phyloP scores from a whole-genome alignment of 2,329 filamentous ascomycete species.

The Fusarium equiseti region DNA sequence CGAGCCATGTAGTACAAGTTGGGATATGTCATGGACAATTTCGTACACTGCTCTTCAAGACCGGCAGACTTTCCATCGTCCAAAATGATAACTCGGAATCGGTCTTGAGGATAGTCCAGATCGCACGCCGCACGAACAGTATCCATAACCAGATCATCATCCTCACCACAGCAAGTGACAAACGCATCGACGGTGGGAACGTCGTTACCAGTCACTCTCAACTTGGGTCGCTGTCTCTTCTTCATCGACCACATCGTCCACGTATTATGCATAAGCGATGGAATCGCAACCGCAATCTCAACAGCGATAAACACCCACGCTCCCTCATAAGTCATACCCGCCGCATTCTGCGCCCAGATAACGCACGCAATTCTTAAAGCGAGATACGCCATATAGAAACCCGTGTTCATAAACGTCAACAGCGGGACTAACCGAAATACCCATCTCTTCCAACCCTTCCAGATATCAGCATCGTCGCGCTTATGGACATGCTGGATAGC shows the following conservation, averaged over 20 bases:
- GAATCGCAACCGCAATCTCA: slow-evolving; percentile 65
- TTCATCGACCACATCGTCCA: slow-evolving; percentile 70
- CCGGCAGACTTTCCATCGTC: slow-evolving; percentile 65
- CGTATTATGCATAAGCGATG: slow-evolving; percentile 67
- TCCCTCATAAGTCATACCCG: slow-evolving; percentile 57
- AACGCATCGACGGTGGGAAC: slow-evolving; percentile 69
- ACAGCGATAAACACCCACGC: slow-evolving; percentile 70
- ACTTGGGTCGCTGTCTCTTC: slow-evolving; percentile 64
- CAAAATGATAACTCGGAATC: slow-evolving; percentile 66
- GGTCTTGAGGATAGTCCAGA: slow-evolving; percentile 65
- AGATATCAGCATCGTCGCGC: slow-evolving; percentile 59
- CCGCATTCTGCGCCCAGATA: slow-evolving; percentile 61
- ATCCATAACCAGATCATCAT: slow-evolving; percentile 67
- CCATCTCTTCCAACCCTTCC: slow-evolving; percentile 58
- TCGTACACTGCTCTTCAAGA: slow-evolving; percentile 56
- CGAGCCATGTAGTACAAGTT: slow-evolving; percentile 68
- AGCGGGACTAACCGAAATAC: slow-evolving; percentile 55
- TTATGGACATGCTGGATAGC: slow-evolving; percentile 57
- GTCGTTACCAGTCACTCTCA: slow-evolving; percentile 62
- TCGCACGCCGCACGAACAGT: slow-evolving; percentile 67
- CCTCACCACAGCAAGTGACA: slow-evolving; percentile 69
- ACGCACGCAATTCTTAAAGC: slow-evolving; percentile 64
- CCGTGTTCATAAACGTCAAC: slow-evolving; percentile 56
- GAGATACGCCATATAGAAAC: slow-evolving; percentile 63
- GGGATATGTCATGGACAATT: slow-evolving; percentile 55